Evolutionary conservation across 106 monocot genomes (phyloP).

Genomic region (Dendrobium officinale): DNA sequence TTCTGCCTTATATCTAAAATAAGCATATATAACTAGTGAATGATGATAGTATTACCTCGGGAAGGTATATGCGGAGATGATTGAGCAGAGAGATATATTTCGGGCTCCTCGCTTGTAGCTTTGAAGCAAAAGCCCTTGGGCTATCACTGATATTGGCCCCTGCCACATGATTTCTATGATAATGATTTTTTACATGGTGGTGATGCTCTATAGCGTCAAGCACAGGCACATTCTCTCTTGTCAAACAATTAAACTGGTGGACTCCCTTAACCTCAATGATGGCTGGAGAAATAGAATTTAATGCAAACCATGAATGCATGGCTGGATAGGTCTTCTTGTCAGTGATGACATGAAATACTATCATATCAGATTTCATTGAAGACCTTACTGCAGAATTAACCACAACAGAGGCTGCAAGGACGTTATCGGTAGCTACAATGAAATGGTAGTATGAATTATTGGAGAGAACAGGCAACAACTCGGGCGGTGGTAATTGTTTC

Average conservation of each 20-base stretch:
- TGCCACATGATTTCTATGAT: slow-evolving; percentile 56
- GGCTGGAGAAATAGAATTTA: slow-evolving; percentile 57
- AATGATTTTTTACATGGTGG: slow-evolving; percentile 57
- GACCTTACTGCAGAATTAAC: slow-evolving; percentile 61
- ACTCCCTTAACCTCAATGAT: slow-evolving; percentile 88
- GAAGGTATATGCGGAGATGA: slow-evolving; percentile 88
- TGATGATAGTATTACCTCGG: slow-evolving; percentile 53
- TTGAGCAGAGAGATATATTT: slow-evolving; percentile 86
- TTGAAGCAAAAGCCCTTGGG: slow-evolving; percentile 67
- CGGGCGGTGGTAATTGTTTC: slow-evolving; percentile 56
- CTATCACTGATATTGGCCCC: slow-evolving; percentile 45
- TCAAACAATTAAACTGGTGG: slow-evolving; percentile 88
- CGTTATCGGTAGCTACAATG: slow-evolving; percentile 71
- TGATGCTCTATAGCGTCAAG: slow-evolving; percentile 79
- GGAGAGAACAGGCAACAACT: slow-evolving; percentile 41
- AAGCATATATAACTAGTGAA: neutral
- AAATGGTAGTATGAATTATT: slow-evolving; percentile 73
- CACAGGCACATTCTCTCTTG: slow-evolving; percentile 75
- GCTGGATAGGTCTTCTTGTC: slow-evolving; percentile 92
- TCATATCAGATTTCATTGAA: slow-evolving; percentile 52
- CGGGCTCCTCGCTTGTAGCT: slow-evolving; percentile 73
- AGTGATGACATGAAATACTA: slow-evolving; percentile 84
- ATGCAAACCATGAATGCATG: slow-evolving; percentile 96
- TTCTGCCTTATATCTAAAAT: neutral
- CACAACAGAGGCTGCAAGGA: slow-evolving; percentile 90